These are phyloP conservation scores for Fusarium longipes DNA, from an alignment of 2,329 filamentous ascomycete species.

Conservation along the genomic window DNA sequence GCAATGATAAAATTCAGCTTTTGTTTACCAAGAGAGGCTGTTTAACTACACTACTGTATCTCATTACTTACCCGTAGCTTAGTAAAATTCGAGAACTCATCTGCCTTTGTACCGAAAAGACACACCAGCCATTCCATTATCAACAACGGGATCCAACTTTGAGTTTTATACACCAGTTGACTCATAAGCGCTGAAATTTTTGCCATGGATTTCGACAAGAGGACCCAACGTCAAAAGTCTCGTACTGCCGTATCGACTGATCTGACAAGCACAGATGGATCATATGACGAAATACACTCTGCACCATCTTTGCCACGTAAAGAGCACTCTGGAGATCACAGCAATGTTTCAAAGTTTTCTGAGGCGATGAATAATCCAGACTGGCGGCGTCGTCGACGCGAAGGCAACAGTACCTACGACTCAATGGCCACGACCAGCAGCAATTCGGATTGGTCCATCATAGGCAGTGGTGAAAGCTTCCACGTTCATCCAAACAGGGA, in stretches of 20 bases:
- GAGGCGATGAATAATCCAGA: constrained; percentile 53
- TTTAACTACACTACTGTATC: neutral
- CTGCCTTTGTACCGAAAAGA: neutral
- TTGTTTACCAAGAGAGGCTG: neutral
- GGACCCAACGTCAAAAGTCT: constrained; percentile 5
- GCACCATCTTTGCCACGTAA: constrained; percentile 4
- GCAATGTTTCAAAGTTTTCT: constrained; percentile 38
- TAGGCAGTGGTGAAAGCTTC: neutral
- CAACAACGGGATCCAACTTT: neutral
- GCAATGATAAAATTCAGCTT: neutral
- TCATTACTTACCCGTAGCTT: neutral
- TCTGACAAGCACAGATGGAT: constrained; percentile 14
- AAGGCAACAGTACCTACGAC: constrained; percentile 15
- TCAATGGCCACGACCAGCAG: constrained; percentile 8
- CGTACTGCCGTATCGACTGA: constrained; percentile 13
- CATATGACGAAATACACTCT: constrained; percentile 25
- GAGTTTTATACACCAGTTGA: neutral
- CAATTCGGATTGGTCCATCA: neutral
- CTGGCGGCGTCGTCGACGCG: constrained; percentile 50
- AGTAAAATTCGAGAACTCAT: neutral
- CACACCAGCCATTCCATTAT: neutral
- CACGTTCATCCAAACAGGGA: neutral
- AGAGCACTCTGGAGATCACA: constrained; percentile 37
- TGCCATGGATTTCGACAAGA: constrained; percentile 26
- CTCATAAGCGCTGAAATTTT: neutral